A percentile compares a stretch with the other conserved stretches of the same genome.
phyloP scores from a whole-genome alignment of 257 asterid genomes.

The Cruciata laevipes region DNA sequence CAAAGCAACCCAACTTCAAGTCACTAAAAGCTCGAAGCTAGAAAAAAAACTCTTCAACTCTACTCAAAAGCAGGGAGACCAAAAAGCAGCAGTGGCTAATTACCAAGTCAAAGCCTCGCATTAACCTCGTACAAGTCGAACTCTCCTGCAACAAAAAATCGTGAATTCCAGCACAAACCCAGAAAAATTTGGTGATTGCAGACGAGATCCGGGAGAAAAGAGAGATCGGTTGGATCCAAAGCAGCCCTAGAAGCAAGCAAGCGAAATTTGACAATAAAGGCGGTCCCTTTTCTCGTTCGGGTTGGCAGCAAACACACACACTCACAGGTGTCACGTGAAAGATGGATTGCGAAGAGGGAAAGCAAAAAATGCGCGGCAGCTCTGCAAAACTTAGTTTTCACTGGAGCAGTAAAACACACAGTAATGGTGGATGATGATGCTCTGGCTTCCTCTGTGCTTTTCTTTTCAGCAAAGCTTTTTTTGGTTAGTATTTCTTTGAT shows the following conservation, averaged over 20 bases:
- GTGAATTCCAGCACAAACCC: conserved; percentile 4
- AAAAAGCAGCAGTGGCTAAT: not conserved
- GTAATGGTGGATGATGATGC: conserved; percentile 9
- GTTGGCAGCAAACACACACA: conserved; percentile 5
- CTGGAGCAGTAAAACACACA: not conserved
- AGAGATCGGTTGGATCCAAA: conserved; percentile 23
- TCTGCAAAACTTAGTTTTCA: conserved; percentile 11
- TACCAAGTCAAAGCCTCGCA: conserved; percentile 11
- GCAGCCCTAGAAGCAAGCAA: conserved; percentile 11
- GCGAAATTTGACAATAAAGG: not conserved
- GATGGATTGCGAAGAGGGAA: conserved; percentile 34
- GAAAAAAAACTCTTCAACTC: conserved; percentile 1
- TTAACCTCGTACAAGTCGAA: not conserved
- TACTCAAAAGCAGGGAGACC: not conserved
- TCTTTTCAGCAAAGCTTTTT: conserved; percentile 24
- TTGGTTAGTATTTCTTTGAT: conserved; percentile 4
- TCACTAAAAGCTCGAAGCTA: not conserved
- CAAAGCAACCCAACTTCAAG: conserved; percentile 1
- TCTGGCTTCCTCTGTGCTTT: conserved; percentile 17
- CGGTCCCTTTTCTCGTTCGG: not conserved
- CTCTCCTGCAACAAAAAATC: not conserved
- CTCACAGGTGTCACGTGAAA: conserved; percentile 33
- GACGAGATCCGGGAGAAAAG: conserved; percentile 18
- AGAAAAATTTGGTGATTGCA: not conserved
- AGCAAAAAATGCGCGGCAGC: conserved; percentile 23